Evolutionary conservation across 345 rosid genomes (phyloP).

Genomic region (Linum lewisii): DNA sequence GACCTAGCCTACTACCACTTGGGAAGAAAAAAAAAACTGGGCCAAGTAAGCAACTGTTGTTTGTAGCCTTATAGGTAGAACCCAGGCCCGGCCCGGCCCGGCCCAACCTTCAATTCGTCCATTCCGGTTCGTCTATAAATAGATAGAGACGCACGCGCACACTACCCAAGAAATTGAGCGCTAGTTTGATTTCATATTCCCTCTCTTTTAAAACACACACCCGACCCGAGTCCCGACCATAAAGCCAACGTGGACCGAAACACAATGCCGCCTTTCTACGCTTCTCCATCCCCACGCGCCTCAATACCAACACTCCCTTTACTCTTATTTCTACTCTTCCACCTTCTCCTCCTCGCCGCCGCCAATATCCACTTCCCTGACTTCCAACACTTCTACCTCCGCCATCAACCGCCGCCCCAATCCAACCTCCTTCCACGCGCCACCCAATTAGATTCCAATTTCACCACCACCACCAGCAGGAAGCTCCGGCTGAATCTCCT

Average conservation of each 20-base stretch:
- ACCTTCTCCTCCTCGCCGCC: background rate
- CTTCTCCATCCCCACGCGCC: constrained; percentile 1
- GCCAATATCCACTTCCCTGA: constrained; percentile 29
- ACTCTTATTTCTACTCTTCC: constrained; percentile 9
- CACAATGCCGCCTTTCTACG: constrained; percentile 18
- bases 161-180: too few species aligned
- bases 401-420: constrained; percentile 20
- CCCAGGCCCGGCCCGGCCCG: too few species aligned
- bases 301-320: constrained; percentile 8
- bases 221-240: background rate
- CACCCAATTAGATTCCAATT: constrained; percentile 13
- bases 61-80: too few species aligned
- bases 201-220: constrained; percentile 2
- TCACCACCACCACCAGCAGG: background rate
- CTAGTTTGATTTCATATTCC: background rate
- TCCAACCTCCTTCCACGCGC: constrained; percentile 16
- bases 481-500: constrained; percentile 41
- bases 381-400: constrained; percentile 43
- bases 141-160: too few species aligned
- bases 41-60: too few species aligned
- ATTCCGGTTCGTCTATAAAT: too few species aligned
- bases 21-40: too few species aligned
- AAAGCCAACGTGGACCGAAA: constrained; percentile 1
- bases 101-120: too few species aligned
- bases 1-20: too few species aligned